Percentiles rank a stretch among this genome's conserved stretches.
Evolutionary conservation across 305 asterid genomes (phyloP).

Genomic region (Fraxinus paxiana): DNA sequence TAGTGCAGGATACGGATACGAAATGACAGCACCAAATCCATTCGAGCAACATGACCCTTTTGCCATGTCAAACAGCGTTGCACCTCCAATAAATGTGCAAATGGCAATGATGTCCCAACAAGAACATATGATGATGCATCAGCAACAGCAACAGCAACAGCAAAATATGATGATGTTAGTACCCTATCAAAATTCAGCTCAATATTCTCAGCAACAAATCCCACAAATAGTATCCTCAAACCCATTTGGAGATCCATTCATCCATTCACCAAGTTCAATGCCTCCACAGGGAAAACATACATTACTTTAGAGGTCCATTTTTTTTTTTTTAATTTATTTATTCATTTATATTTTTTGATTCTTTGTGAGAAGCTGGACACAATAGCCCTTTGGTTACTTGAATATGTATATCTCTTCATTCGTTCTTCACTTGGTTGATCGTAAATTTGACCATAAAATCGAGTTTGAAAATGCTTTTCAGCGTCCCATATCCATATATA

Average conservation of each 20-base stretch:
- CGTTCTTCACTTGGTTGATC: background rate
- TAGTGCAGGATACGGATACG: constrained; percentile 44
- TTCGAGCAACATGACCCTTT: constrained; percentile 55
- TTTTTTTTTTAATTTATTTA: background rate
- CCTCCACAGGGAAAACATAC: constrained; percentile 38
- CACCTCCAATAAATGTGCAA: constrained; percentile 59
- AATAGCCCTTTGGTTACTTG: too few relatives aligned
- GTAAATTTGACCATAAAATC: background rate
- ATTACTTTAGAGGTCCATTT: constrained; percentile 28
- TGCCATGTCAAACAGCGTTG: constrained; percentile 48
- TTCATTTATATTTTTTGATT: constrained; percentile 14
- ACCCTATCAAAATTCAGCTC: constrained; percentile 21
- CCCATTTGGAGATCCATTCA: constrained; percentile 46
- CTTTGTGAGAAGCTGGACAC: constrained; percentile 15
- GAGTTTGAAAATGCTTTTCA: background rate
- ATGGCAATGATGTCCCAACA: constrained; percentile 64
- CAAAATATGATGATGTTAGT: constrained; percentile 26
- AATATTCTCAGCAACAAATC: constrained; percentile 26
- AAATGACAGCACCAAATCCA: constrained; percentile 31
- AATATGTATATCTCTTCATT: too few relatives aligned
- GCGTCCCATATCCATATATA: background rate
- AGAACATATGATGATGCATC: constrained; percentile 38
- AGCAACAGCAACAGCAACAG: constrained; percentile 23
- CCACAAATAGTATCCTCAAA: constrained; percentile 33
- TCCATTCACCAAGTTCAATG: constrained; percentile 33